Percentiles rank a stretch among this genome's conserved stretches.
phyloP scores from a whole-genome alignment of 1,284 basidiomycete genomes.

The Moniliophthora roreri region DNA sequence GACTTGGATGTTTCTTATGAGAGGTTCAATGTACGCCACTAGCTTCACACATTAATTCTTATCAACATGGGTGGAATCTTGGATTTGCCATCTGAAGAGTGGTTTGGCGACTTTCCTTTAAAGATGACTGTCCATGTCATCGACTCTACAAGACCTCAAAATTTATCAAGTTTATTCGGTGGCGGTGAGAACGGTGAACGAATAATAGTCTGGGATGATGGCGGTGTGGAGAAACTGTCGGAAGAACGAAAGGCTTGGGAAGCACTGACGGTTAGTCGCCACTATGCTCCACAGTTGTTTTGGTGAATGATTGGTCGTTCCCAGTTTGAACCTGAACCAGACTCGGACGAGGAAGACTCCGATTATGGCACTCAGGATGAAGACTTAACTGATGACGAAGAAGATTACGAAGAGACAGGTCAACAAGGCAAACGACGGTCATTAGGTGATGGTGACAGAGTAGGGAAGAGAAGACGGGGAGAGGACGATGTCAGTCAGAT shows the following conservation, averaged over 20 bases:
- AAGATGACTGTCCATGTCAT: slow-evolving; percentile 85
- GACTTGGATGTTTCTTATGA: not conserved
- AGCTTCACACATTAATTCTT: slow-evolving; percentile 91
- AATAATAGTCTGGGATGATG: slow-evolving; percentile 90
- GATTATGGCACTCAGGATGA: slow-evolving; percentile 51
- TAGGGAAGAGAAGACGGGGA: slow-evolving; percentile 48
- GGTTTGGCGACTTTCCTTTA: slow-evolving; percentile 71
- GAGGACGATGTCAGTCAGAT: slow-evolving; percentile 42
- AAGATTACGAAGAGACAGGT: slow-evolving; percentile 44
- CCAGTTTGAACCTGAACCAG: slow-evolving; percentile 72
- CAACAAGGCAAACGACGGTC: slow-evolving; percentile 60
- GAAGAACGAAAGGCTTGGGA: slow-evolving; percentile 78
- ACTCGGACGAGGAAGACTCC: slow-evolving; percentile 59
- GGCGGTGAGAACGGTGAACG: slow-evolving; percentile 67
- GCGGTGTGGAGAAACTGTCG: slow-evolving; percentile 63
- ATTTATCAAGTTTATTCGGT: slow-evolving; percentile 87
- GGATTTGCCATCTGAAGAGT: slow-evolving; percentile 72
- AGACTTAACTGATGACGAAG: slow-evolving; percentile 41
- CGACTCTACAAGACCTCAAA: slow-evolving; percentile 91
- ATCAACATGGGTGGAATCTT: slow-evolving; percentile 92
- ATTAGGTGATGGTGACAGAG: slow-evolving; percentile 38
- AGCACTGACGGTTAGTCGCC: slow-evolving; percentile 66
- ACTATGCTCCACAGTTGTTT: not conserved
- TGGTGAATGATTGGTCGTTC: not conserved
- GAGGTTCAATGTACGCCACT: slow-evolving; percentile 1